phyloP scores from a whole-genome alignment of 805 yeast species.

The Saccharomycopsis sp. region DNA sequence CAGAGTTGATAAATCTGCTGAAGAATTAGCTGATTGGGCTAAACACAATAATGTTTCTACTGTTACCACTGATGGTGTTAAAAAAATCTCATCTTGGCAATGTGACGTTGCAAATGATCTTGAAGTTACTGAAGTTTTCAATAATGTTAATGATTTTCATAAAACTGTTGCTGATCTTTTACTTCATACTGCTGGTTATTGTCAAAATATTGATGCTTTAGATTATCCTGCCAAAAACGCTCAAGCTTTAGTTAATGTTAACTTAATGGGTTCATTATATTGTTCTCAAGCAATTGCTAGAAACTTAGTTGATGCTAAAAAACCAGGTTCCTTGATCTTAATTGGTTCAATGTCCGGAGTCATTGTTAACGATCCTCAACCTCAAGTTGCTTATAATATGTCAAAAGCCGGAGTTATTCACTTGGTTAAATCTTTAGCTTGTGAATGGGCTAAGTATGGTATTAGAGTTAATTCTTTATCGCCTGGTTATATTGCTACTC shows the following conservation, averaged over 20 bases:
- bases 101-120: slow-evolving; percentile 58
- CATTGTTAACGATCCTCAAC: slow-evolving; percentile 65
- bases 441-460: slow-evolving; percentile 63
- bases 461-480: slow-evolving; percentile 52
- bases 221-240: slow-evolving; percentile 57
- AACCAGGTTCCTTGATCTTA: slow-evolving; percentile 47
- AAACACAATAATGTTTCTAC: slow-evolving; percentile 26
- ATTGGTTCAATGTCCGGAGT: slow-evolving; percentile 66
- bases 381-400: slow-evolving; percentile 61
- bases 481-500: slow-evolving; percentile 65
- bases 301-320: slow-evolving; percentile 48
- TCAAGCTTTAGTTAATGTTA: slow-evolving; percentile 52
- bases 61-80: slow-evolving; percentile 22
- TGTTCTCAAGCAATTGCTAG: slow-evolving; percentile 58
- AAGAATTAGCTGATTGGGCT: slow-evolving; percentile 40
- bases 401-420: slow-evolving; percentile 65
- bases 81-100: slow-evolving; percentile 40
- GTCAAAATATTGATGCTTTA: slow-evolving; percentile 60
- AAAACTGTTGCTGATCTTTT: slow-evolving; percentile 45
- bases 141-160: slow-evolving; percentile 42
- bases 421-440: slow-evolving; percentile 55
- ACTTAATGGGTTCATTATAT: slow-evolving; percentile 55
- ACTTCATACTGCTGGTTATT: slow-evolving; percentile 57
- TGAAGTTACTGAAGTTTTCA: slow-evolving; percentile 34
- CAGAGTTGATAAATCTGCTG: slow-evolving; percentile 42